Base-by-base conservation (phyloP, 345 rosid species). In the Citrus maxima region DNA sequence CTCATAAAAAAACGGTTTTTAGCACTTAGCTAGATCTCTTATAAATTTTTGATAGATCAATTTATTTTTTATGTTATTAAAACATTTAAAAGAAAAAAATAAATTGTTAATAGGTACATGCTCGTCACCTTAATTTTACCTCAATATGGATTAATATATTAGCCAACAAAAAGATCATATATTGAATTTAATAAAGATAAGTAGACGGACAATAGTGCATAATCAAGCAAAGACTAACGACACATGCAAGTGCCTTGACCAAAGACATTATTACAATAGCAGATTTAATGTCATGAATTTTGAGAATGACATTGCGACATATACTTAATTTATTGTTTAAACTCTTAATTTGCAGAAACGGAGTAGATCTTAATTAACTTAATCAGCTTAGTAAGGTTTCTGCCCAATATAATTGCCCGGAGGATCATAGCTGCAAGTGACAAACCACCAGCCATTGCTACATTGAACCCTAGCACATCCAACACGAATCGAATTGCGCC, bases 391-490 rank as follows among this genome's bases (percentile, higher is more conserved):
- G 70, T 73, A 73, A 30, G 81, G 81, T n/a, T 38, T 24, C 5
- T 78, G 40, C 5, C 81, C 76, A 5, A 72, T 19, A 16, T 54
- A 42, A 59, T 82, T 81, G 19, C 81, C 68, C 13, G 40, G 75
- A 19, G 78, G 72, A 24, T 77, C 18, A 2, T 81, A 81, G 76
- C n/a, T 78, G 81, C 81, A 78, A 18, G 42, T 49, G 28, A 78
- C 25, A 5, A 67, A 82, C 75, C 56, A 19, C 64, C 84, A 70
- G 21, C 84, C 79, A 16, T 65, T 82, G 14, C 18, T 24, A 40
- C 87, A 86, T 5, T 35, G 14, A 24, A 62, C 79, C 63, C 55
- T 82, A 40, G 73, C 81, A 8, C 85, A 82, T 0, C 87, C 83
- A 0, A 86, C 0, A 19, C 68, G 60, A 63, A 68, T 1, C 0